Conservation (phyloP, 2,329 filamentous ascomycete species). For the Botryotinia globosa region DNA sequence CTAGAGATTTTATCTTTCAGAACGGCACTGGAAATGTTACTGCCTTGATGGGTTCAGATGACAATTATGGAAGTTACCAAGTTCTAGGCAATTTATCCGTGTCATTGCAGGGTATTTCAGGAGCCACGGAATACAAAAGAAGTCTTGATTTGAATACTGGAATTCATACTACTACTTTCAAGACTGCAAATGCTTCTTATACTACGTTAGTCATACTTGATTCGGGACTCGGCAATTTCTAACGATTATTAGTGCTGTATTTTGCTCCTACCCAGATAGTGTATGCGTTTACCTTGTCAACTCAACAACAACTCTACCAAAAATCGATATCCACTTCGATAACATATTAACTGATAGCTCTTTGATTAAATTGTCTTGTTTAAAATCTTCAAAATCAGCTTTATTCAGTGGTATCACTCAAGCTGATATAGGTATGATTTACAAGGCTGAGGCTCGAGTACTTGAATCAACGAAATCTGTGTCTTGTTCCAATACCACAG, state of each 20-base stretch:
- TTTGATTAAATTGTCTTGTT: constrained; percentile 39
- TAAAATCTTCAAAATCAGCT: constrained; percentile 31
- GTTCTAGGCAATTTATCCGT: constrained; percentile 49
- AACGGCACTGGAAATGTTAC: constrained; percentile 43
- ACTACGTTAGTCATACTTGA: background rate
- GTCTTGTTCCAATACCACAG: constrained; percentile 28
- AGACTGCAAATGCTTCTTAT: constrained; percentile 2
- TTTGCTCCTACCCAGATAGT: constrained; percentile 46
- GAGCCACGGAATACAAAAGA: constrained; percentile 41
- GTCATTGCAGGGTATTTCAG: constrained; percentile 37
- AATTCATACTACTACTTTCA: constrained; percentile 39
- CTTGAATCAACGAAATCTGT: constrained; percentile 26
- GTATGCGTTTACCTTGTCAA: constrained; percentile 37
- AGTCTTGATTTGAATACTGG: constrained; percentile 46
- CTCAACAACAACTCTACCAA: constrained; percentile 40
- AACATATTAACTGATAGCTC: constrained; percentile 41
- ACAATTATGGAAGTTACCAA: constrained; percentile 47
- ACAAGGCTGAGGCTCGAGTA: constrained; percentile 42
- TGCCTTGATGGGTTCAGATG: constrained; percentile 41
- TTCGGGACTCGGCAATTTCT: constrained; percentile 32
- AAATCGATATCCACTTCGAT: constrained; percentile 43
- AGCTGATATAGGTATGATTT: constrained; percentile 45
- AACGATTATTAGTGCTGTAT: constrained; percentile 39
- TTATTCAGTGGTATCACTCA: constrained; percentile 42
- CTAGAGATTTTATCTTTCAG: constrained; percentile 48